Evolutionary conservation across 108 stramenopile genomes (phyloP).

Genomic region (Aurantiochytrium sp.): DNA sequence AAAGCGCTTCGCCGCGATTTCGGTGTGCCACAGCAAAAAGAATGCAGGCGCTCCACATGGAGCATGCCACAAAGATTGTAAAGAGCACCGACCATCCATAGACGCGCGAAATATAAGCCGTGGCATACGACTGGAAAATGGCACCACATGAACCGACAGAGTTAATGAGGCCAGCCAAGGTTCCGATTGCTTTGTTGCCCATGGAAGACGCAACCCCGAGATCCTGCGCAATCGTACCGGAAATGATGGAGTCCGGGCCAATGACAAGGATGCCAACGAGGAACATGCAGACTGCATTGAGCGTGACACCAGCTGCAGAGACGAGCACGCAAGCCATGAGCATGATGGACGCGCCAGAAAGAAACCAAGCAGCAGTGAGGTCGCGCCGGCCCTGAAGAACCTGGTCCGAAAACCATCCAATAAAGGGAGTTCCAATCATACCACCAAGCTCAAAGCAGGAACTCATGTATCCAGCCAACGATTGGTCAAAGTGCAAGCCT

Average conservation of each 20-base stretch:
- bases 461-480: not conserved
- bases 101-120: not conserved
- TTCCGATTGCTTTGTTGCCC: not conserved
- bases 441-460: constrained; percentile 1
- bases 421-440: not conserved
- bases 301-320: not conserved
- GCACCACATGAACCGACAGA: not conserved
- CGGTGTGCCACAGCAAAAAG: not conserved
- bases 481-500: not conserved
- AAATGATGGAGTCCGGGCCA: constrained; percentile 2
- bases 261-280: not conserved
- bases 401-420: constrained; percentile 16
- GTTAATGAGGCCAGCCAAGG: not conserved
- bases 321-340: not conserved
- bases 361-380: not conserved
- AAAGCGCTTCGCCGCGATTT: not conserved
- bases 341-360: not conserved
- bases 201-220: not conserved
- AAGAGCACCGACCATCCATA: not conserved
- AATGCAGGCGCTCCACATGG: not conserved
- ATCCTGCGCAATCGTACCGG: not conserved
- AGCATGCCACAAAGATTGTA: constrained; percentile 5
- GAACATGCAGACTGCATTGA: not conserved
- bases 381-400: not conserved
- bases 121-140: constrained; percentile 13